phyloP scores from a whole-genome alignment of 495 filamentous ascomycete species.

The Penicillium dipodomyicola region DNA sequence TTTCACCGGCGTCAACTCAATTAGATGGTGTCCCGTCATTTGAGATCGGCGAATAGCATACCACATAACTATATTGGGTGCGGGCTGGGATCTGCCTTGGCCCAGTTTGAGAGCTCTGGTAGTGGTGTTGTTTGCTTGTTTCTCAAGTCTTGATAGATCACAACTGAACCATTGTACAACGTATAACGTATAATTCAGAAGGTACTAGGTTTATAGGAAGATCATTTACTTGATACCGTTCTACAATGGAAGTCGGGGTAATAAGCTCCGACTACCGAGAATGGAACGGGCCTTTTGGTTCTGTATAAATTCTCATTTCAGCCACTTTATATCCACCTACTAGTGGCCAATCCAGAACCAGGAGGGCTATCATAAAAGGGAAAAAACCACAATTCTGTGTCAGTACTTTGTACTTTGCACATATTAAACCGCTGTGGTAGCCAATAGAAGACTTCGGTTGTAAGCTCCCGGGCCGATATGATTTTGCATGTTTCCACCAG shows the following conservation, averaged over 20 bases:
- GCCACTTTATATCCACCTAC: not conserved
- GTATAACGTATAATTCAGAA: not conserved
- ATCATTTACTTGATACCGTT: not conserved
- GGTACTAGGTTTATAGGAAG: too few relatives aligned
- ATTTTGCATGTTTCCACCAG: not conserved
- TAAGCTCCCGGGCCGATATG: slow-evolving; percentile 8
- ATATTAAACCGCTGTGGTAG: not conserved
- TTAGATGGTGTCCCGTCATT: slow-evolving; percentile 12
- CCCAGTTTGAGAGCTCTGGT: not conserved
- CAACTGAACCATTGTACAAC: not conserved
- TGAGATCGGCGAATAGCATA: slow-evolving; percentile 18
- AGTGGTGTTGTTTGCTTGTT: slow-evolving; percentile 4
- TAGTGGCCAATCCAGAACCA: not conserved
- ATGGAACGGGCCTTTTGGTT: not conserved
- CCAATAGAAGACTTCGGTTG: slow-evolving; percentile 1
- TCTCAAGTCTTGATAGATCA: not conserved
- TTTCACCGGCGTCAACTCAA: slow-evolving; percentile 26
- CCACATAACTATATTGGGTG: slow-evolving; percentile 1
- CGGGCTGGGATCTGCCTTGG: slow-evolving; percentile 8
- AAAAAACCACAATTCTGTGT: too few relatives aligned
- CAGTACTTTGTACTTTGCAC: too few relatives aligned
- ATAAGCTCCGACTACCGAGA: not conserved
- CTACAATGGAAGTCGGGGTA: not conserved
- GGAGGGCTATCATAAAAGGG: not conserved
- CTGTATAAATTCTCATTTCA: not conserved